Evolutionary conservation across 306 rosid genomes (phyloP).

Genomic region (Betula pendula): DNA sequence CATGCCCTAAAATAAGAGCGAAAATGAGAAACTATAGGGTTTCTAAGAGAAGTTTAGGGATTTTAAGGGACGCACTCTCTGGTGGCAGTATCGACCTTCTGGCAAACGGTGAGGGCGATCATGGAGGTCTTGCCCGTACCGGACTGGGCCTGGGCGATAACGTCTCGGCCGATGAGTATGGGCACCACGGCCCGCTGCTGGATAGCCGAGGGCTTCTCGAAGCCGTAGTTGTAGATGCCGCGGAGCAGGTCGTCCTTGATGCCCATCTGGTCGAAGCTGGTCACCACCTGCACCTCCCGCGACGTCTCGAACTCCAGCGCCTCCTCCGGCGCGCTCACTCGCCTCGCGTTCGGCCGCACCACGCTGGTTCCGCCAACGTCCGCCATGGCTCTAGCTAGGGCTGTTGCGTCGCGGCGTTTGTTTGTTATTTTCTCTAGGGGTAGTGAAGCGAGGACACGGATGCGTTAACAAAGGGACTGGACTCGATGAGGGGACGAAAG

Average conservation of each 20-base stretch:
- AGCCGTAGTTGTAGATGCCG: slow-evolving; percentile 86
- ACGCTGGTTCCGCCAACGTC: slow-evolving; percentile 56
- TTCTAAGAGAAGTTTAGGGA: not conserved
- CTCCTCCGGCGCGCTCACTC: slow-evolving; percentile 53
- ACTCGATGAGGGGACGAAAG: not conserved
- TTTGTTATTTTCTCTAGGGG: not conserved
- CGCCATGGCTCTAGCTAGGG: slow-evolving; percentile 35
- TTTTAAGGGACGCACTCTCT: slow-evolving; percentile 59
- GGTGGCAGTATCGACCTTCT: slow-evolving; percentile 69
- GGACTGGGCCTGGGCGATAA: slow-evolving; percentile 97
- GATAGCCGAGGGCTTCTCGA: slow-evolving; percentile 97
- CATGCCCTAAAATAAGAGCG: not conserved
- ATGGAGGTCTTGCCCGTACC: slow-evolving; percentile 98
- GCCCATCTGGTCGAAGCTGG: slow-evolving; percentile 90
- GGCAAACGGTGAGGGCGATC: slow-evolving; percentile 96
- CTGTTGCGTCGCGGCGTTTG: not conserved
- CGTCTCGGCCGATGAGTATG: slow-evolving; percentile 90
- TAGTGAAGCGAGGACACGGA: not conserved
- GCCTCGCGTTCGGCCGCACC: slow-evolving; percentile 72
- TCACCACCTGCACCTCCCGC: slow-evolving; percentile 75
- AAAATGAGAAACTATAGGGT: not conserved
- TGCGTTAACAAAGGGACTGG: no score
- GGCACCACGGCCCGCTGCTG: slow-evolving; percentile 96
- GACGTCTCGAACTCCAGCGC: slow-evolving; percentile 83
- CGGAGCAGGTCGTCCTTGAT: slow-evolving; percentile 86